Conservation (phyloP, 169 alveolate genomes). For the Ichthyophthirius multifiliis region DNA sequence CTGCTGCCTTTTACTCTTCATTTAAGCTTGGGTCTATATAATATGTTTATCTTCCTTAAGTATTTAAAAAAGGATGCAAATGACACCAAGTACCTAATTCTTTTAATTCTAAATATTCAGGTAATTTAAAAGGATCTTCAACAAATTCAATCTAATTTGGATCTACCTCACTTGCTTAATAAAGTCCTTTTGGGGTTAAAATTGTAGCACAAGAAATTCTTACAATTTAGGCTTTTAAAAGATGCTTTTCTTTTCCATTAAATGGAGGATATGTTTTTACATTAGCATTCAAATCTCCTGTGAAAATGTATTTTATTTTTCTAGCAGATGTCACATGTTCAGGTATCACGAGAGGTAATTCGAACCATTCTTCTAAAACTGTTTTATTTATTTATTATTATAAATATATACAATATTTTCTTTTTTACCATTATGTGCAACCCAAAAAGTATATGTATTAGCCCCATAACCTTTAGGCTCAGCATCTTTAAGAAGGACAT, state of each 20-base stretch:
- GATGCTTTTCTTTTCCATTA: constrained; percentile 84
- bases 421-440: constrained; percentile 50
- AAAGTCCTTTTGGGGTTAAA: constrained; percentile 73
- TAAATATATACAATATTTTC: not conserved
- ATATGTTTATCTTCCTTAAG: constrained; percentile 70
- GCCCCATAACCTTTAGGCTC: constrained; percentile 84
- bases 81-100: constrained; percentile 73
- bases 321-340: constrained; percentile 68
- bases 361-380: constrained; percentile 77
- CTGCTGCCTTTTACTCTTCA: constrained; percentile 57
- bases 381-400: not conserved
- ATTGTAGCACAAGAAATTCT: constrained; percentile 76
- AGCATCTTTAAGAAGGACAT: constrained; percentile 47
- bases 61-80: constrained; percentile 58
- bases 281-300: constrained; percentile 79
- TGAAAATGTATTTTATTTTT: constrained; percentile 70
- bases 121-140: constrained; percentile 64
- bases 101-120: constrained; percentile 61
- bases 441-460: constrained; percentile 78
- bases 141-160: constrained; percentile 55
- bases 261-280: constrained; percentile 77
- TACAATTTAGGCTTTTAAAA: constrained; percentile 70
- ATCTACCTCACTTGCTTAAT: constrained; percentile 61
- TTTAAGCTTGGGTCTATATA: constrained; percentile 28
- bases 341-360: constrained; percentile 78